Base-by-base conservation (phyloP, 225 moss, liverwort and hornwort species). In the Takakia lepidozioides region DNA sequence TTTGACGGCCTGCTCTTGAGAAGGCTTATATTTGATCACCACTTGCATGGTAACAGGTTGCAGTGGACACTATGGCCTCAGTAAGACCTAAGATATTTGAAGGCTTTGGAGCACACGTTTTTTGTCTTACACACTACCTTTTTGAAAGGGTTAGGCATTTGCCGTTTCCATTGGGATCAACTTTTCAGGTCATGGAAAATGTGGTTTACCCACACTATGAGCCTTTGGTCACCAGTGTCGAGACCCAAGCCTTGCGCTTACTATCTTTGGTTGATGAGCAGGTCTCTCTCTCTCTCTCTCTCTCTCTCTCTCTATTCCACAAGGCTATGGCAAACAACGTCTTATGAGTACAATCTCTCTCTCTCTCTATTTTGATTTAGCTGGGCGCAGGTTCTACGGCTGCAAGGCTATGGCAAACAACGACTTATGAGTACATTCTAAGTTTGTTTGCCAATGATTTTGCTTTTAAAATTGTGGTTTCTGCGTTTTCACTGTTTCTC, bases 151-250 rank as follows among this genome's bases (percentile, higher is more conserved):
- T 68, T 43, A 69, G 72, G 40, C 43, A 59, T 17, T 62, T 78
- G 58, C 77, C 77, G 34, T 72, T 18, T 55, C 55, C 72, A 16
- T 68, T 72, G 29, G 77, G 77, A 55, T 64, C 72, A n/a, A 57
- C 57, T 44, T 58, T 78, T 37, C 61, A 57, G 46, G 65, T 55
- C 10, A 61, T 72, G 51, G 77, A 72, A 62, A 72, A 78, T 54
- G 51, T 69, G 19, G 37, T 72, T 41, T 48, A 58, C 65, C 77
- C 77, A 21, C 23, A 29, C 30, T 32, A 72, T 48, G 51, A 61
- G 58, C 72, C 77, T 47, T 8, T 78, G 60, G 72, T 58, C 26
- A 47, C 47, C 30, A 65, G 44, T 67, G 56, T 52, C 55, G 65
- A 64, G 50, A 62, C 25, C 23, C 53, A 65, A 51, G 58, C 72